Conservation (phyloP, 441 rosid genomes). For the Erodium moschatum region DNA sequence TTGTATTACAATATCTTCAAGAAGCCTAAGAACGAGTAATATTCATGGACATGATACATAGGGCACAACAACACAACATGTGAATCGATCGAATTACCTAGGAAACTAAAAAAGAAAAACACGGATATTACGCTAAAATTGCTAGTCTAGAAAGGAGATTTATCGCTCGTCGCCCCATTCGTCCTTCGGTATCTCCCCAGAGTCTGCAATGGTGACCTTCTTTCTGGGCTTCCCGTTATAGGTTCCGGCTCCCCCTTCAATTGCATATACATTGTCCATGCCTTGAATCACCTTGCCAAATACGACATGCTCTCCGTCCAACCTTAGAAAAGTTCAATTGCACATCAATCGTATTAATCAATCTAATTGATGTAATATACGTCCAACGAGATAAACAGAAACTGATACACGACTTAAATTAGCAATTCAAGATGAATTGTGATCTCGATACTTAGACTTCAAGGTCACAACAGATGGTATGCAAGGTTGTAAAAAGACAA, state of each 20-base stretch:
- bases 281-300: constrained; percentile 89
- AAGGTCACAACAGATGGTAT: too few species aligned
- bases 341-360: background rate
- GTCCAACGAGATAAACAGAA: too few species aligned
- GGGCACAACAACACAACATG: constrained; percentile 13
- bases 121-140: background rate
- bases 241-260: constrained; percentile 97
- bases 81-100: constrained; percentile 17
- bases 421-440: too few species aligned
- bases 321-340: constrained; percentile 31
- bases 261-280: constrained; percentile 73
- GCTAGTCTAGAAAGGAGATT: constrained; percentile 15
- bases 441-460: too few species aligned
- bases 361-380: too few species aligned
- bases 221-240: constrained; percentile 91
- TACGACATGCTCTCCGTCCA: constrained; percentile 93
- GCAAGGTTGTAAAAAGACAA: too few species aligned
- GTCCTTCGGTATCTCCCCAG: constrained; percentile 76
- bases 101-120: constrained; percentile 9
- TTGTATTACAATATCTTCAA: constrained; percentile 3
- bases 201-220: constrained; percentile 75
- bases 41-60: constrained; percentile 22
- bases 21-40: constrained; percentile 12
- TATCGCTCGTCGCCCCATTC: constrained; percentile 83
- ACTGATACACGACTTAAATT: too few species aligned